phyloP scores from a whole-genome alignment of 305 asterid genomes.

The Solanum hybrid region DNA sequence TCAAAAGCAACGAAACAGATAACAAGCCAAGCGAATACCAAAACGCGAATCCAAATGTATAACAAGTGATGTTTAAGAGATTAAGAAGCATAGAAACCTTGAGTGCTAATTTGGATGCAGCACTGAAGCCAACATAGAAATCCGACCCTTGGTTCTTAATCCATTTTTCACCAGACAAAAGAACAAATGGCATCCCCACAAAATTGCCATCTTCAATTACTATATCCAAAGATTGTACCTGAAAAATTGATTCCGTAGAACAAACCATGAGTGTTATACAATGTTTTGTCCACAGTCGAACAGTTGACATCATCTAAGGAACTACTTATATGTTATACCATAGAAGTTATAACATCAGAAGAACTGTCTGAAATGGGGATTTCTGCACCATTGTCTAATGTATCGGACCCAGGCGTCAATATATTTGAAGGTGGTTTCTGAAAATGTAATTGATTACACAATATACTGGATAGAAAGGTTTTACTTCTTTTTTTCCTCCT shows the following conservation, averaged over 20 bases:
- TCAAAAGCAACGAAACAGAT: not conserved
- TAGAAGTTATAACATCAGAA: constrained; percentile 31
- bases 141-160: constrained; percentile 75
- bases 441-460: constrained; percentile 6
- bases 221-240: constrained; percentile 82
- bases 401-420: constrained; percentile 56
- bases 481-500: not conserved
- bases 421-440: constrained; percentile 69
- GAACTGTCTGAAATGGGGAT: constrained; percentile 43
- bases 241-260: constrained; percentile 22
- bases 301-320: not conserved
- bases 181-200: constrained; percentile 97
- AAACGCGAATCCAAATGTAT: not conserved
- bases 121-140: constrained; percentile 62
- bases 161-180: constrained; percentile 74
- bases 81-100: constrained; percentile 35
- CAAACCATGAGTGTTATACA: not conserved
- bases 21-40: not conserved
- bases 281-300: not conserved
- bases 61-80: not conserved
- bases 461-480: not conserved
- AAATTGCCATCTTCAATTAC: constrained; percentile 55
- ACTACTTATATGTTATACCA: constrained; percentile 33
- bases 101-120: constrained; percentile 29
- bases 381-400: constrained; percentile 56